Conservation (phyloP, 225 moss, liverwort and hornwort species). For the Takakia lepidozioides region DNA sequence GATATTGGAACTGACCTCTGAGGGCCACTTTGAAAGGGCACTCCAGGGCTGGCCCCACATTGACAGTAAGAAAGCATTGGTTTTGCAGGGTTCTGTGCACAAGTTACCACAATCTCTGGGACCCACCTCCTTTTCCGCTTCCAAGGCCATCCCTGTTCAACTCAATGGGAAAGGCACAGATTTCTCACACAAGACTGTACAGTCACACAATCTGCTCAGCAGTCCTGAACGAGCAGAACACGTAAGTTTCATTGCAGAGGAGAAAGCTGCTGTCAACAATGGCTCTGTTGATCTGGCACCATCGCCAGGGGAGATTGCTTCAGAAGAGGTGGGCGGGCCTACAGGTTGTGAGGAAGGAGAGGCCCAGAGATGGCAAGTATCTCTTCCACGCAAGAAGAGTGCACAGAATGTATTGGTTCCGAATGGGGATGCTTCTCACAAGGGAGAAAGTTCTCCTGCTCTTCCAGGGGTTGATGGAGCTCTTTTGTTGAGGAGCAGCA, state of each 20-base stretch:
- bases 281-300: not conserved
- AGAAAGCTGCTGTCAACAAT: not conserved
- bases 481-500: not conserved
- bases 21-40: not conserved
- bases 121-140: not conserved
- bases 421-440: not conserved
- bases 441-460: no score
- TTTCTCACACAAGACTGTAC: not conserved
- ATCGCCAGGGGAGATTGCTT: not conserved
- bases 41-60: not conserved
- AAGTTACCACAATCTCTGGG: not conserved
- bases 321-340: not conserved
- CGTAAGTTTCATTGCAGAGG: not conserved
- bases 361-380: not conserved
- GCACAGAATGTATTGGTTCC: not conserved
- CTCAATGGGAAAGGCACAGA: not conserved
- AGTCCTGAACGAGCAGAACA: not conserved
- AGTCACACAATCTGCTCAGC: not conserved
- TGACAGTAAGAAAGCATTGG: not conserved
- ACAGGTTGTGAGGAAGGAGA: not conserved
- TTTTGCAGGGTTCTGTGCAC: not conserved
- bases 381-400: no score
- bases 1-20: not conserved
- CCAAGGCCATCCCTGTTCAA: slow-evolving; percentile 1
- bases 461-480: slow-evolving; percentile 1